Base-by-base conservation (phyloP, 202 grass and related monocot genomes). In the Saccharum hybrid region DNA sequence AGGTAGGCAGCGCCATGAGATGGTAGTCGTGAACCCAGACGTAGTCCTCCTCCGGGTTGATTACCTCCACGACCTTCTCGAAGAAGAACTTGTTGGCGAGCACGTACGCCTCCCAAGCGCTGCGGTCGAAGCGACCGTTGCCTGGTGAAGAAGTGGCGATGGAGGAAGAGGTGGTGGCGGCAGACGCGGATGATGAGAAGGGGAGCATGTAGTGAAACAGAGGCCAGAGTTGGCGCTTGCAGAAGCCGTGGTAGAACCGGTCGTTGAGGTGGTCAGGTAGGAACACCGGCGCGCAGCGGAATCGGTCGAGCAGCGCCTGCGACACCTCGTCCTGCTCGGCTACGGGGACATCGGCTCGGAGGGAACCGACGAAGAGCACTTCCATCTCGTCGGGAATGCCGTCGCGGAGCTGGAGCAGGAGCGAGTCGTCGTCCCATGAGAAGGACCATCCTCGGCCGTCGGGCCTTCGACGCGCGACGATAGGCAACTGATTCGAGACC, bases 171-270 rank as follows among this genome's bases (percentile, higher is more conserved):
- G 84, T 19, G 16, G 78, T 37, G 31, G 70, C 10, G 1, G 37
- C 41, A 16, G 75, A 23, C 0, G 28, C 10, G 36, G 88, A 76
- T 26, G 90, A 68, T 45, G 92, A 82, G 66, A 99, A 96, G 4
- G 96, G 96, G 54, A 99, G 89, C 93, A 99, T 99, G 89, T 99
- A 96, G 79, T 99, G 96, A 66, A 99, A 99, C 26, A 99, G 93
- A 26, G 96, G 93, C 96, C 96, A 99, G 7, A 99, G 93, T 1
- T 87, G 80, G 67, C 86, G 91, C 75, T 99, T 99, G 84, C 96
- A 99, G 84, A 96, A 99, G 10, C 88, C 72, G 56, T 94, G 93
- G 83, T 98, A 98, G 81, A 92, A 98, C 4, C 83, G 85, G 19
- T 98, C 93, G 65, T 83, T 77, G 75, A 96, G 62, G 77, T 83